Evolutionary conservation across 2,329 filamentous ascomycete species (phyloP).

Genomic region (Penicillium sumatraense): DNA sequence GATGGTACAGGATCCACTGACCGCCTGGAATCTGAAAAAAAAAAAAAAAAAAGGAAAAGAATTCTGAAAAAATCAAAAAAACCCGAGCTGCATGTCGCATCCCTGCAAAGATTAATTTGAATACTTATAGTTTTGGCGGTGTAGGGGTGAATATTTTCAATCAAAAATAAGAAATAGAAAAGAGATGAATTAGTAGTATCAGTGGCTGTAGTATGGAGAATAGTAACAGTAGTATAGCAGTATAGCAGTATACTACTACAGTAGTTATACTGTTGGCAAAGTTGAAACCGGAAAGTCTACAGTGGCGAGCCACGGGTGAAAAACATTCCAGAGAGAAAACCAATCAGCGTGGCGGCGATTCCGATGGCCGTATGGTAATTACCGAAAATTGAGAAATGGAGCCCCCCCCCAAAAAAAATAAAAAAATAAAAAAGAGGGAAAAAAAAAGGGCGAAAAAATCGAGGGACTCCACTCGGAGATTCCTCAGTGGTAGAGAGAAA

Average conservation of each 20-base stretch:
- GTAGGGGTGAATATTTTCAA: conserved; percentile 6
- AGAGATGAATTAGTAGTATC: neutral
- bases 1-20: conserved; percentile 20
- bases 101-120: neutral
- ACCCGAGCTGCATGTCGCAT: conserved; percentile 1
- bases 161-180: neutral
- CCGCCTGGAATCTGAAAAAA: conserved; percentile 15
- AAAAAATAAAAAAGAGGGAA: conserved; percentile 10
- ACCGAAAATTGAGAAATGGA: conserved; percentile 12
- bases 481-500: conserved; percentile 21
- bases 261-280: no score
- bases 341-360: conserved; percentile 32
- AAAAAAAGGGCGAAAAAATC: conserved; percentile 21
- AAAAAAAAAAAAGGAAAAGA: neutral
- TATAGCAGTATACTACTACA: neutral
- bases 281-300: conserved; percentile 1
- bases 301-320: neutral
- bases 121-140: neutral
- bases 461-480: conserved; percentile 17
- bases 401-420: conserved; percentile 12
- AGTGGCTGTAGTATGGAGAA: neutral
- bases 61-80: neutral
- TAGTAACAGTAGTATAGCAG: neutral
- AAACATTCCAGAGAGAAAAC: conserved; percentile 15
- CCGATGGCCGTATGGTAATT: conserved; percentile 24